Evolutionary conservation across 169 alveolate genomes (phyloP).

Genomic region (Plasmodium knowlesi): DNA sequence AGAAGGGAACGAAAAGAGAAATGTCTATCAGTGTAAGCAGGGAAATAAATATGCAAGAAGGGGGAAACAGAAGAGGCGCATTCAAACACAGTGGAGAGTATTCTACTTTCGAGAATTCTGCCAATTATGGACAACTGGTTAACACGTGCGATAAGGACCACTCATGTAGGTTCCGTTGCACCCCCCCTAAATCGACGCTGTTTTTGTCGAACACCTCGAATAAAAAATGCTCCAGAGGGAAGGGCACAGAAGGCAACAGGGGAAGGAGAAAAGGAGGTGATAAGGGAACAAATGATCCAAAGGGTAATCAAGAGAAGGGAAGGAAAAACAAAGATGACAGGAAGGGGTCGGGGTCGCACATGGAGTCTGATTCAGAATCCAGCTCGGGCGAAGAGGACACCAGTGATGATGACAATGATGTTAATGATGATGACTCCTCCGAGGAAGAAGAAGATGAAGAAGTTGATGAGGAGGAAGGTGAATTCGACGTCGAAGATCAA

Average conservation of each 20-base stretch:
- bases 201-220: slow-evolving; percentile 1
- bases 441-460: neutral
- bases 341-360: neutral
- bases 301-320: slow-evolving; percentile 12
- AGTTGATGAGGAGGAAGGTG: neutral
- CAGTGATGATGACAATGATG: neutral
- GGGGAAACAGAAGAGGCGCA: neutral
- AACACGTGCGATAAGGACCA: neutral
- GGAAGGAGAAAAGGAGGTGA: slow-evolving; percentile 14
- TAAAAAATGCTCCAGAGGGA: neutral
- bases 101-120: neutral
- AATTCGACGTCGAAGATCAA: neutral
- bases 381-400: slow-evolving; percentile 2
- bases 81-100: neutral
- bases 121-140: neutral
- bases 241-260: neutral
- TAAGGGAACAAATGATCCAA: slow-evolving; percentile 5
- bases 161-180: neutral
- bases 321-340: neutral
- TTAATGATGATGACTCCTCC: too few species aligned
- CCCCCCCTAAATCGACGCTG: neutral
- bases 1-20: neutral
- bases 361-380: slow-evolving; percentile 42
- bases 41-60: neutral
- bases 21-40: neutral